A percentile compares a stretch with the other conserved stretches of the same genome.
Evolutionary conservation across 148 eudicot genomes (phyloP).

Genomic region (Nepenthes mirabilis): DNA sequence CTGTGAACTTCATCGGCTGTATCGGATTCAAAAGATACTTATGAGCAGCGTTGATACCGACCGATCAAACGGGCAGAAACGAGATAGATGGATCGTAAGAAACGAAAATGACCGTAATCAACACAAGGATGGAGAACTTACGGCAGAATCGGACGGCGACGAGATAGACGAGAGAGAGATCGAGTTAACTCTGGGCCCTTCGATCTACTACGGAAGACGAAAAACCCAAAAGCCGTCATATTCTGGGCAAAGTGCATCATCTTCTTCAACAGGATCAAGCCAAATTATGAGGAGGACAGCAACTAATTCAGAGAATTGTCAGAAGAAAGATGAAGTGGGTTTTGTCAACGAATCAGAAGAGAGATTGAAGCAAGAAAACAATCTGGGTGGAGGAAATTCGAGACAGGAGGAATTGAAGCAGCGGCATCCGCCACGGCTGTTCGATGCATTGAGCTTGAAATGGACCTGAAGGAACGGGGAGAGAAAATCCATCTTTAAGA

Average conservation of each 20-base stretch:
- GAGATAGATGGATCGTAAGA: background rate
- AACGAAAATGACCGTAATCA: background rate
- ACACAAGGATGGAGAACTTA: slow-evolving; percentile 7
- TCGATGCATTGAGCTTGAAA: background rate
- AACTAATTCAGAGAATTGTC: background rate
- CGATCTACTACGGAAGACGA: slow-evolving; percentile 15
- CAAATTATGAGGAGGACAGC: slow-evolving; percentile 3
- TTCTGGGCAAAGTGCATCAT: slow-evolving; percentile 31
- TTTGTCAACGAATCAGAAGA: background rate
- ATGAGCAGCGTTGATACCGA: slow-evolving; percentile 22
- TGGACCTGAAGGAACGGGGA: background rate
- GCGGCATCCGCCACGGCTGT: background rate
- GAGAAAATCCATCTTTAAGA: background rate
- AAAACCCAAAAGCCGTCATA: slow-evolving; percentile 11
- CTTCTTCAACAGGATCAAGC: slow-evolving; percentile 29
- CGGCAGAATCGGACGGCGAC: slow-evolving; percentile 2
- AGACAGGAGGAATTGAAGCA: background rate
- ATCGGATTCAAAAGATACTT: slow-evolving; percentile 32
- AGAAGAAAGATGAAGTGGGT: background rate
- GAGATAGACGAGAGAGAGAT: slow-evolving; percentile 31
- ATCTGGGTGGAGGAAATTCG: background rate
- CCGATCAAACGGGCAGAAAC: background rate
- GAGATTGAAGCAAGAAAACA: background rate
- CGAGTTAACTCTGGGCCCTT: slow-evolving; percentile 40
- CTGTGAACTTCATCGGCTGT: slow-evolving; percentile 46